Base-by-base conservation (phyloP, 345 rosid species). In the Balakata baccata region DNA sequence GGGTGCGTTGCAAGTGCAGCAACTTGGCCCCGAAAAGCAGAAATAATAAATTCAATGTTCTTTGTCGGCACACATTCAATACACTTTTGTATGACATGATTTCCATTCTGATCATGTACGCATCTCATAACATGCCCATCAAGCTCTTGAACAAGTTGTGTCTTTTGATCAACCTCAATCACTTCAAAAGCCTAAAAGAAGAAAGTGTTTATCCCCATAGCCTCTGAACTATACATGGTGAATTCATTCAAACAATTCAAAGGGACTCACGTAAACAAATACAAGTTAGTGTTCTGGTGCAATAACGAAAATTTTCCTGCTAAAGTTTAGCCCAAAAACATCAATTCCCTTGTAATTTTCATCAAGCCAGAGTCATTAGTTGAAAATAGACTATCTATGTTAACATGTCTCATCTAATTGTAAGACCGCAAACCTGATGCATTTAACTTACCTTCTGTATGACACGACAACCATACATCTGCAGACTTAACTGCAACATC, bases 381-480 rank as follows among this genome's bases (percentile, higher is more conserved):
- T 38, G 39, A 43, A 60, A 53, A 56, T n/a, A 71, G 45, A 16
- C 22, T 62, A 25, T 70, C 7, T 17, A 64, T 64, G 11, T 18
- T 65, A 11, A 22, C 53, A 65, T 43, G 52, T 12, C 23, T 64
- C 10, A 65, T 43, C 37, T 47, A 20, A 45, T 23, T 37, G 50
- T 41, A 8, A 64, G 50, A 64, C 50, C 18, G 67, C 46, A 39
- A 64, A 37, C 29, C 7, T 45, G 34, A 45, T 65, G 23, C 20
- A 43, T 29, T 29, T 29, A 29, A 29, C 71, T 50, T 74, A 93
- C 99, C 98, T 96, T 96, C 76, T 96, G 98, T 80, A 96, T 93
- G 74, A 96, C 99, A 72, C 99, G 97, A 64, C 99, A 93, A 64
- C 99, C 99, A 81, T 96, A 96, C 99, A 96, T 96, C 82, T 96